phyloP scores from a whole-genome alignment of 495 filamentous ascomycete species.

The Echria macrotheca region DNA sequence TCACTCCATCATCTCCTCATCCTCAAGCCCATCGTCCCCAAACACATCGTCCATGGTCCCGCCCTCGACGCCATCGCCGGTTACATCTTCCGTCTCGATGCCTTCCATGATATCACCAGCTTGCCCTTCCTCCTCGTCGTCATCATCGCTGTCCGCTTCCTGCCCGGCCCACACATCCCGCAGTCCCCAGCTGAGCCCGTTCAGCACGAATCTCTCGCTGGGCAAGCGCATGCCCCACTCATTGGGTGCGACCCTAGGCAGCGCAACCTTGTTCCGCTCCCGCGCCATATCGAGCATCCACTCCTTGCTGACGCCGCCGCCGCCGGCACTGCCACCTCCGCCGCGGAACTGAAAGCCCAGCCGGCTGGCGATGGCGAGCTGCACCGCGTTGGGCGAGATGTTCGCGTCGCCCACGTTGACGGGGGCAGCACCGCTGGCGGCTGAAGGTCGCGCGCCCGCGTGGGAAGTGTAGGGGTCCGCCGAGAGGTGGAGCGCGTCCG shows the following conservation, averaged over 20 bases:
- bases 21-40: constrained; percentile 26
- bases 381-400: constrained; percentile 41
- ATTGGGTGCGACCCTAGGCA: constrained; percentile 64
- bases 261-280: constrained; percentile 71
- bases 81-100: constrained; percentile 37
- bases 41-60: constrained; percentile 48
- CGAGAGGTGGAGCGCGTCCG: constrained; percentile 58
- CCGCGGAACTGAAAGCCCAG: constrained; percentile 49
- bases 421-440: constrained; percentile 39
- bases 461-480: constrained; percentile 57
- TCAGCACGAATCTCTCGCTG: constrained; percentile 86
- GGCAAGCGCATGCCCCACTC: constrained; percentile 83
- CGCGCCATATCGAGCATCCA: constrained; percentile 77
- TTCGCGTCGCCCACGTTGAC: constrained; percentile 41
- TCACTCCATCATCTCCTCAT: constrained; percentile 41
- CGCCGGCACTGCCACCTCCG: constrained; percentile 32
- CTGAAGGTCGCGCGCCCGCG: constrained; percentile 43
- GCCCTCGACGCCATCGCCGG: constrained; percentile 29
- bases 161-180: constrained; percentile 66
- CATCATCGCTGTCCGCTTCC: constrained; percentile 41
- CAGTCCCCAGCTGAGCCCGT: constrained; percentile 76
- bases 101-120: constrained; percentile 44
- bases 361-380: constrained; percentile 45
- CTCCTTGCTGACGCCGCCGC: constrained; percentile 66
- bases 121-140: constrained; percentile 31